Evolutionary conservation across 176 grass and related monocot species (phyloP).

Genomic region (Luzula sylvatica): DNA sequence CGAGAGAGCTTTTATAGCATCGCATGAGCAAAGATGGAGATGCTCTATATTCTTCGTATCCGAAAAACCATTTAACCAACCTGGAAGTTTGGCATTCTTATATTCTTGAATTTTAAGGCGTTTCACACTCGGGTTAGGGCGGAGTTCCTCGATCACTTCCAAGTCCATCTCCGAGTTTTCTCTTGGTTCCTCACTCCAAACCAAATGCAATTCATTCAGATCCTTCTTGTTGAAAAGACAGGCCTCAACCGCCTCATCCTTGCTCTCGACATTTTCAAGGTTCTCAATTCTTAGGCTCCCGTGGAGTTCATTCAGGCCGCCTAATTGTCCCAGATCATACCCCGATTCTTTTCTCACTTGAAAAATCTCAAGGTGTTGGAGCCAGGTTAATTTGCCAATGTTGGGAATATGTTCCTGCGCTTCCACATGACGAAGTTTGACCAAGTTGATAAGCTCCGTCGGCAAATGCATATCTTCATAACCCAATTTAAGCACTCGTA

Average conservation of each 20-base stretch:
- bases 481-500: conserved; percentile 14
- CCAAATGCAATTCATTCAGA: conserved; percentile 2
- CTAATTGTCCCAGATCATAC: conserved; percentile 13
- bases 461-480: neutral
- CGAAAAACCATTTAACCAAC: conserved; percentile 3
- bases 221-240: conserved; percentile 5
- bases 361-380: neutral
- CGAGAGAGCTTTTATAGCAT: conserved; percentile 6
- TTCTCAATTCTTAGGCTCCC: neutral
- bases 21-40: conserved; percentile 18
- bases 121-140: neutral
- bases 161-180: neutral
- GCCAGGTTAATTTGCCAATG: conserved; percentile 15
- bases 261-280: conserved; percentile 24
- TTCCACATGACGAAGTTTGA: neutral
- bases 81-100: neutral
- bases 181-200: neutral
- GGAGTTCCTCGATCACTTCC: neutral
- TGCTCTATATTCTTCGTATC: conserved; percentile 15
- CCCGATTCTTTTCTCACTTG: neutral
- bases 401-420: neutral
- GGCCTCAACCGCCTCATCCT: conserved; percentile 18
- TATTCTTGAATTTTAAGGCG: neutral
- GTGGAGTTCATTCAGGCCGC: conserved; percentile 15
- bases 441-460: neutral